phyloP scores from a whole-genome alignment of 2,329 filamentous ascomycete genomes.

The Verticillium zaregamsianum region DNA sequence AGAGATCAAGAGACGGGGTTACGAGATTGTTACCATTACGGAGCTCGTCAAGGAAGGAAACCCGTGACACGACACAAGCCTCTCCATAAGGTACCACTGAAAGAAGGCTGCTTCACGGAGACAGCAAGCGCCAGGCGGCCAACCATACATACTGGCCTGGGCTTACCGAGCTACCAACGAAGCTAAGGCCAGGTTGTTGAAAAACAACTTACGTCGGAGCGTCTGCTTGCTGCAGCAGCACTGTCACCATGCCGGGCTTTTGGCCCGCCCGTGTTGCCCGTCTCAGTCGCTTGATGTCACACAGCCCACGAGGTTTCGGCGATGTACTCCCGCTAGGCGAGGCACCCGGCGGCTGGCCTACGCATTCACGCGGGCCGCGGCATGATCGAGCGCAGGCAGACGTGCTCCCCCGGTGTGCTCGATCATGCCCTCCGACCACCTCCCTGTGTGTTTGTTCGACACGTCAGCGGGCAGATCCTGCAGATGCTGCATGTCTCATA shows the following conservation, averaged over 20 bases:
- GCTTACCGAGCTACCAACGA: neutral
- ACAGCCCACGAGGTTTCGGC: neutral
- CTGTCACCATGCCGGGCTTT: neutral
- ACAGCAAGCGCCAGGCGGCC: neutral
- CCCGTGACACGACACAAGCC: neutral
- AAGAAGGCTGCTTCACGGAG: neutral
- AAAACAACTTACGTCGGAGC: neutral
- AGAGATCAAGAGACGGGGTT: conserved; percentile 65
- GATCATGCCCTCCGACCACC: neutral
- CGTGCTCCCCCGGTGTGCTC: neutral
- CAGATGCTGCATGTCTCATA: neutral
- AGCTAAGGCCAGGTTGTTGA: neutral
- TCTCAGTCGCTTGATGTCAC: neutral
- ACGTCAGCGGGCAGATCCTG: neutral
- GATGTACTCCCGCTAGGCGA: neutral
- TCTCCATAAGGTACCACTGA: neutral
- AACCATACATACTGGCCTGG: neutral
- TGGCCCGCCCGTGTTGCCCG: neutral
- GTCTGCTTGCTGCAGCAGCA: neutral
- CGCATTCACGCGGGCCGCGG: neutral
- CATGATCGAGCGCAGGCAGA: neutral
- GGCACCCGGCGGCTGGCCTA: neutral
- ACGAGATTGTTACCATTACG: conserved; percentile 66
- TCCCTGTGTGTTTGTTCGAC: neutral
- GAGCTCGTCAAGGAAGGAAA: conserved; percentile 50